A percentile compares a stretch with the other conserved stretches of the same genome.
Conservation (phyloP, 768 basidiomycete species). For the Lactifluus volemus region DNA sequence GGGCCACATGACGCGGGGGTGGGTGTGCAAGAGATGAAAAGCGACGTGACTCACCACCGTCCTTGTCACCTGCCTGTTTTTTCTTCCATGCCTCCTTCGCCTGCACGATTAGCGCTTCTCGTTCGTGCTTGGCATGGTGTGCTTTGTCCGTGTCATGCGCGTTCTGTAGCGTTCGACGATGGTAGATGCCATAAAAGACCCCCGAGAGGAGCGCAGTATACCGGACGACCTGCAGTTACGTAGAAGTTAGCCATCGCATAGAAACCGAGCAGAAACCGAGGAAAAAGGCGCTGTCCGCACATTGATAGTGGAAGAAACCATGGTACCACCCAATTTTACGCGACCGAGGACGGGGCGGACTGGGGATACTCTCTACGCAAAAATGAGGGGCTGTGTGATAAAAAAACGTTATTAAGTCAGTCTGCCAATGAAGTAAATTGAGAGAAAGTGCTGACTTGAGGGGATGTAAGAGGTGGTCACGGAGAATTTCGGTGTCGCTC, state of each 20-base stretch:
- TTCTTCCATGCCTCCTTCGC: conserved; percentile 89
- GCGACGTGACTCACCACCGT: conserved; percentile 42
- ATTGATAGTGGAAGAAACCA: conserved; percentile 19
- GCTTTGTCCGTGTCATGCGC: conserved; percentile 70
- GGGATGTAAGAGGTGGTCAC: conserved; percentile 4
- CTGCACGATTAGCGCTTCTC: conserved; percentile 70
- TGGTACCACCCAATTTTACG: conserved; percentile 13
- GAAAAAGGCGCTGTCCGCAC: conserved; percentile 2
- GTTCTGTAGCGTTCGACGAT: conserved; percentile 83
- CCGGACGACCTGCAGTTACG: conserved; percentile 59
- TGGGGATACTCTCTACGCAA: conserved; percentile 1
- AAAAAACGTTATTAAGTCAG: neutral
- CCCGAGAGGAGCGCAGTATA: conserved; percentile 87
- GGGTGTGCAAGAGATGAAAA: neutral
- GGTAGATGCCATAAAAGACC: conserved; percentile 85
- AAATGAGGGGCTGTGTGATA: neutral
- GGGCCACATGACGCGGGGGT: neutral
- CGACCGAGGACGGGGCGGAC: conserved; percentile 10
- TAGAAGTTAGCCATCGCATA: neutral
- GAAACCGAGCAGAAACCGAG: neutral
- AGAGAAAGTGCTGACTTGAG: conserved; percentile 4
- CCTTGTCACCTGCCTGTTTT: conserved; percentile 50
- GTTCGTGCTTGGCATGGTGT: conserved; percentile 60
- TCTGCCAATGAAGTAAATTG: neutral
- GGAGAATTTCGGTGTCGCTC: conserved; percentile 10